phyloP scores from a whole-genome alignment of 768 basidiomycete species.

The Cyclocybe cylindracea region DNA sequence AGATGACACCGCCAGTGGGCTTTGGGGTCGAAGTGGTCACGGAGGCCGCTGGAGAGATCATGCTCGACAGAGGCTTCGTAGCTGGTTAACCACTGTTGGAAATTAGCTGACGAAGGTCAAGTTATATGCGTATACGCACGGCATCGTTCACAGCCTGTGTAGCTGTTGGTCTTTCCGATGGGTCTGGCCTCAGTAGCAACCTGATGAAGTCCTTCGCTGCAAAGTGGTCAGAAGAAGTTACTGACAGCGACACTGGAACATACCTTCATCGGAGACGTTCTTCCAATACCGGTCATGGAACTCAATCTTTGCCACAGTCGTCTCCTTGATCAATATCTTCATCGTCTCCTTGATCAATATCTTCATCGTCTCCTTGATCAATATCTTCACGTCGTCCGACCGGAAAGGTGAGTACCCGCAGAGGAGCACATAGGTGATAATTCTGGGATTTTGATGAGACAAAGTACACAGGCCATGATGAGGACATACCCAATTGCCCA shows the following conservation, averaged over 20 bases:
- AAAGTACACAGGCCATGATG: not conserved
- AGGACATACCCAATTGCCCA: constrained; percentile 85
- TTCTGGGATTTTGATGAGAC: constrained; percentile 40
- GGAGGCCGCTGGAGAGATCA: constrained; percentile 72
- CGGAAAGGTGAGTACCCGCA: constrained; percentile 97
- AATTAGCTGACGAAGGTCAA: not conserved
- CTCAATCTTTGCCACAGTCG: constrained; percentile 79
- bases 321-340: too few relatives aligned
- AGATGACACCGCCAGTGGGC: constrained; percentile 81
- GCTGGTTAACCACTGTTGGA: constrained; percentile 68
- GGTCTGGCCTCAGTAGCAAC: constrained; percentile 69
- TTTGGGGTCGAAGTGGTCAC: constrained; percentile 79
- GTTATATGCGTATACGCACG: constrained; percentile 39
- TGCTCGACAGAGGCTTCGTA: constrained; percentile 67
- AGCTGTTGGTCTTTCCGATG: constrained; percentile 71
- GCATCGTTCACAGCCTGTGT: constrained; percentile 66
- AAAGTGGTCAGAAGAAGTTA: not conserved
- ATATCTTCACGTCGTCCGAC: constrained; percentile 71
- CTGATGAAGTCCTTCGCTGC: constrained; percentile 86
- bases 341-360: too few relatives aligned
- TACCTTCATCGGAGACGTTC: constrained; percentile 81
- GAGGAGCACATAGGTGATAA: constrained; percentile 93
- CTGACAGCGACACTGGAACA: constrained; percentile 10
- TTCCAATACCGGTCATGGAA: constrained; percentile 97
- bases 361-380: too few relatives aligned